Base-by-base conservation (phyloP, 1,139 yeast species). In the Hyphopichia fennica region DNA sequence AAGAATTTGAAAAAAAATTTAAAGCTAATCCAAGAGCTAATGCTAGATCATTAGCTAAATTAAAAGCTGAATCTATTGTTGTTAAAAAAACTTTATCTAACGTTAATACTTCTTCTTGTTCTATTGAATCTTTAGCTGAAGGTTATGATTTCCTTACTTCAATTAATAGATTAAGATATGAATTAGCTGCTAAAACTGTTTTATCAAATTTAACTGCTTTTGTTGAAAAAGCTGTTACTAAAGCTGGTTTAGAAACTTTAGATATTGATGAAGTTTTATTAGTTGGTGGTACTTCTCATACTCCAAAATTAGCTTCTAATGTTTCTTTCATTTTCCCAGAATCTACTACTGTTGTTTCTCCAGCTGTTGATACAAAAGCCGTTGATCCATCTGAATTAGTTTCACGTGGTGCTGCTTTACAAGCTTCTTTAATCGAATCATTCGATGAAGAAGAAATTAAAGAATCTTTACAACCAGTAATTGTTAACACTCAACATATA, bases 401-500 rank as follows among this genome's bases (percentile, higher is more conserved):
- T 52, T 84, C 96, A 52, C 86, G 96, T 63, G 99, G 99, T 70
- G 96, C 96, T 48, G 97, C 99, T 46, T 79, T 93, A 62, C 99
- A 95, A 76, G 99, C 97, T 40, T 82, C 96, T 34, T 74, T 95
- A 63, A 77, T 91, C 51, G 87, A 88, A 57, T 74, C 82, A 42
- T 89, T 85, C 56, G 98, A 91, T 59, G 88, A 79, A 46, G 95
- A 87, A 42, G 98, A 91, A 69, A 78, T 93, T 56, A 73, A 77
- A 42, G 96, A 90, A 67, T 85, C 96, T 46, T 75, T 85, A 55
- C 87, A 87, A 65, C 95, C 97, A 37, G 80, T 87, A 46, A 88
- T 91, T 47, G 78, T 90, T 52, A 87, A 87, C 73, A 90, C 96
- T 46, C 95, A 90, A 62, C 98, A 95, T 63, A 70, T 90, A 51